Base-by-base conservation (phyloP, 2,329 filamentous ascomycete species). In the Aspergillus aculeatinus region DNA sequence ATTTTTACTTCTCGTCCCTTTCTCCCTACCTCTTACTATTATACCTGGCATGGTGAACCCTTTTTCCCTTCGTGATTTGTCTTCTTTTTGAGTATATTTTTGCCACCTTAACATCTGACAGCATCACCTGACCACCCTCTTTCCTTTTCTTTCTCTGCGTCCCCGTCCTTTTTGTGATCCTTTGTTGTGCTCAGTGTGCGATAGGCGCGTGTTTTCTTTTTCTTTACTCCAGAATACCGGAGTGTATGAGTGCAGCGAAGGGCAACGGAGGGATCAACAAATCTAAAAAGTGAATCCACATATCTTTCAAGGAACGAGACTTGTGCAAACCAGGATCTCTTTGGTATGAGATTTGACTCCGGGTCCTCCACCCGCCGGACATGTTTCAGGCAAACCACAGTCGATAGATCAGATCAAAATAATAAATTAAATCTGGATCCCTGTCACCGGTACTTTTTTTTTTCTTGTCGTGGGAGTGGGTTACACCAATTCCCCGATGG, bases 71-170 rank as follows among this genome's bases (percentile, higher is more conserved):
- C 55, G 42, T 59, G n/a, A 21, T 19, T 14, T 29, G 27, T 50
- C 47, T 48, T 49, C 48, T 23, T 48, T 53, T 57, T 52, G 10
- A 57, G 48, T 57, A 50, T 56, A 35, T 44, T 50, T 27, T 35
- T 51, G 31, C 14, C 55, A 33, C 31, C 33, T 11, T n/a, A 14
- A 23, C 19, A 51, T 52, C 11, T 49, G 14, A n/a, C 25, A 21
- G 31, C 23, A 19, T 50, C 10, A 10, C 55, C 44, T 29, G 25
- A n/a, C 57, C 44, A 19, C 5, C n/a, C 49, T 53, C 31, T 52
- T 48, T 54, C 54, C 33, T 31, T 29, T 29, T 57, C 27, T 9
- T 21, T 25, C 29, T 21, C 42, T 48, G n/a, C 35, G 27, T 50
- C 48, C 33, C 10, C 21, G 33, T 29, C 51, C 5, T 29, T 7